Evolutionary conservation across 441 rosid genomes (phyloP).

Genomic region (Aquilaria agallochum): DNA sequence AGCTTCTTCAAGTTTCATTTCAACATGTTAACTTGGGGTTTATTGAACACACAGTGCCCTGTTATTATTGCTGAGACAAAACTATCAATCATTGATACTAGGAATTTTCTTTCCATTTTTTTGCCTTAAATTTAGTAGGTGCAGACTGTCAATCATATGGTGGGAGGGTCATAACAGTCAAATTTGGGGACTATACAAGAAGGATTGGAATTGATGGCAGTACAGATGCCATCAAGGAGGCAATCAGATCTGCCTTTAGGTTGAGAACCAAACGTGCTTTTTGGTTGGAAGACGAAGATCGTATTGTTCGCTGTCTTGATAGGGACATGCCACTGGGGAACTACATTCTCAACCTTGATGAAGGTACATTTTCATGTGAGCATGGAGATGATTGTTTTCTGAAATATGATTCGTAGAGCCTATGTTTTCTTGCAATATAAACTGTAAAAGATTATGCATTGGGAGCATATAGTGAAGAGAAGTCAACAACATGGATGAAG

Average conservation of each 20-base stretch:
- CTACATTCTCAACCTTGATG: conserved; percentile 82
- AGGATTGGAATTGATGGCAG: conserved; percentile 91
- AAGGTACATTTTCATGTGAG: conserved; percentile 41
- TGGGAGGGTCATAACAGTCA: conserved; percentile 90
- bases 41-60: background rate
- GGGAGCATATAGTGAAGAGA: too few species aligned
- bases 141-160: conserved; percentile 57
- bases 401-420: too few species aligned
- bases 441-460: too few species aligned
- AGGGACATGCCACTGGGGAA: conserved; percentile 93
- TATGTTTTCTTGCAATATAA: too few species aligned
- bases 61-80: conserved; percentile 5
- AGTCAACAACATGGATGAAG: too few species aligned
- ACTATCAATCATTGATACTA: background rate
- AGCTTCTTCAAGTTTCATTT: conserved; percentile 9
- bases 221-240: conserved; percentile 86
- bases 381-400: too few species aligned
- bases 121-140: conserved; percentile 25
- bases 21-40: conserved; percentile 12
- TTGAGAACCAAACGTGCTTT: conserved; percentile 84
- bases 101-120: conserved; percentile 1
- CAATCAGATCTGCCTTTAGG: conserved; percentile 80
- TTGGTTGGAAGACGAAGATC: conserved; percentile 98
- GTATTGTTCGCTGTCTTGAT: conserved; percentile 74
- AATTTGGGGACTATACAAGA: conserved; percentile 82